Evolutionary conservation across 345 rosid species (phyloP).

Genomic region (Eucalyptus sideroxylon): DNA sequence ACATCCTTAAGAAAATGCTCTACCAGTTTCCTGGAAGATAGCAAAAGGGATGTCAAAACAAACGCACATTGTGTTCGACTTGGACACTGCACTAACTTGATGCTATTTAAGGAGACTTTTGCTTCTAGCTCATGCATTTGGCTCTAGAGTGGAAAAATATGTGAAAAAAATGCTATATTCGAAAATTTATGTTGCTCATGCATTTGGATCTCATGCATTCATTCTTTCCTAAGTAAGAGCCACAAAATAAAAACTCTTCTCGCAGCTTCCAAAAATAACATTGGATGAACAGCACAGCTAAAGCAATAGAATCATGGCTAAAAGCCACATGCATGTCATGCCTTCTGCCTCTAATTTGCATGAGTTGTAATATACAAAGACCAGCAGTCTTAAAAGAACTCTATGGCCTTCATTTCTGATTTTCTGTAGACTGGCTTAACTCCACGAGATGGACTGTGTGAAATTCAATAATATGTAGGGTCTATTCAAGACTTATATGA

Average conservation of each 20-base stretch:
- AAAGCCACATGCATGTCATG: background rate
- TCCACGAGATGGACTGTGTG: background rate
- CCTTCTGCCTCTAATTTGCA: background rate
- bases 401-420: background rate
- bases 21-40: constrained; percentile 42
- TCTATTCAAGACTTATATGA: background rate
- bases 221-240: background rate
- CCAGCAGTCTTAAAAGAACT: background rate
- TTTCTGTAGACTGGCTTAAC: background rate
- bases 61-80: background rate
- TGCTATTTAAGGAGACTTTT: background rate
- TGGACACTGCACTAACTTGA: background rate
- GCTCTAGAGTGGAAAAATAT: background rate
- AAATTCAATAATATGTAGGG: background rate
- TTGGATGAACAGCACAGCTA: background rate
- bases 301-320: background rate
- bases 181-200: background rate
- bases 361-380: background rate
- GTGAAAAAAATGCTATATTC: background rate
- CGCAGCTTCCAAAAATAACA: background rate
- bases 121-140: background rate
- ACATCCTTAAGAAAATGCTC: constrained; percentile 63
- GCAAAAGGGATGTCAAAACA: background rate
- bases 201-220: background rate
- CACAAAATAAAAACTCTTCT: background rate